Evolutionary conservation across 768 basidiomycete species (phyloP), one percentile per base, ranked within the genome.

Genomic region (Mycena rebaudengoi): DNA sequence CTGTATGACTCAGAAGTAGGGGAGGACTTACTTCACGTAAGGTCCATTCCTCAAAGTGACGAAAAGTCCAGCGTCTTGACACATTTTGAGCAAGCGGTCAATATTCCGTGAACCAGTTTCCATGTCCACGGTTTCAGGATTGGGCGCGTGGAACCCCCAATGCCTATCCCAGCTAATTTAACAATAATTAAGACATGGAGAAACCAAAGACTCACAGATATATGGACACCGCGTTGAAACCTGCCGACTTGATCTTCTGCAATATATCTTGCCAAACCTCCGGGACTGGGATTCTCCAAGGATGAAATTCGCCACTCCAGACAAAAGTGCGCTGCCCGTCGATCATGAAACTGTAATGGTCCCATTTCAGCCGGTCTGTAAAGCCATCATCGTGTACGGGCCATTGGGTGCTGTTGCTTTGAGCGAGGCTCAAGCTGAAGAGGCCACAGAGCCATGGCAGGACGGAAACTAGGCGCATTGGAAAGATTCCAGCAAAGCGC

Each of bases 211-310:
- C 60, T 10, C n/a, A 62, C 60, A 82, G 79, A 67, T 88, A 88
- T 44, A 88, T 76, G 53, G 85, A 85, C 61, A 85, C 71, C 0
- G 82, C 80, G 37, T 89, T 88, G 66, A 89, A 79, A 8, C 87
- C 87, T 0, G 85, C 84, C 3, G 86, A 87, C 59, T 85, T 86
- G 61, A 83, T 73, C 69, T 85, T 89, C 54, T 89, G 84, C 52
- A 89, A 77, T 32, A 88, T 77, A 65, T 88, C 88, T 21, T 80
- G 71, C 86, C 88, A 88, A 23, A 89, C 74, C n/a, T 78, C 78
- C 32, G 85, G 86, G 6, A 88, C 85, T 14, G 85, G 88, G 11
- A 88, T 73, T 85, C 87, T 84, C 62, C 62, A n/a, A n/a, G n/a
- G n/a, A n/a, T n/a, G n/a, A n/a, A n/a, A n/a, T n/a, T 63, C 62